phyloP scores from a whole-genome alignment of 2,329 filamentous ascomycete genomes.

The Penicillium glabrum region DNA sequence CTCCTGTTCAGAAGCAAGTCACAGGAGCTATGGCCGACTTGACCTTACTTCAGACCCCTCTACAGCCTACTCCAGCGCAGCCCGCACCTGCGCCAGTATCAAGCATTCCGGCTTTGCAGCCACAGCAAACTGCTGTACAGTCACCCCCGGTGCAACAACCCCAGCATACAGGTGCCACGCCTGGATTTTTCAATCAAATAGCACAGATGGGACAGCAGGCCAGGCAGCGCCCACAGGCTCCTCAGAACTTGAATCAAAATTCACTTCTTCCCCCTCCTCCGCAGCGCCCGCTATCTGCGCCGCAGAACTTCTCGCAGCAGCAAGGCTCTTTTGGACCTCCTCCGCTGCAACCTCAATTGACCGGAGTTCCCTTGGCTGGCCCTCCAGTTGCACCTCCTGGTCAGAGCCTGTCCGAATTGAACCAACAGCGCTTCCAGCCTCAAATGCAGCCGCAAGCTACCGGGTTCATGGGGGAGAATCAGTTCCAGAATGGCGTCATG shows the following conservation, averaged over 20 bases:
- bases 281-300: constrained; percentile 79
- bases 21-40: constrained; percentile 71
- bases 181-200: constrained; percentile 53
- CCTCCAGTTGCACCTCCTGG: constrained; percentile 67
- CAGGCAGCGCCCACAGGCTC: constrained; percentile 70
- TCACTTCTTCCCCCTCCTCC: constrained; percentile 76
- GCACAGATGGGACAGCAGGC: constrained; percentile 36
- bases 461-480: constrained; percentile 52
- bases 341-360: constrained; percentile 80
- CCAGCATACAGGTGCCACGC: constrained; percentile 46
- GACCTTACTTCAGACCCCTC: constrained; percentile 60
- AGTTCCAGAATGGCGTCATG: constrained; percentile 40
- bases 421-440: constrained; percentile 64
- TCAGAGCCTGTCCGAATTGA: constrained; percentile 74
- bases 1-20: constrained; percentile 40
- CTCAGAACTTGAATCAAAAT: constrained; percentile 60
- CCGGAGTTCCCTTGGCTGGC: constrained; percentile 62
- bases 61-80: constrained; percentile 54
- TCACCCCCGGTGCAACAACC: constrained; percentile 36
- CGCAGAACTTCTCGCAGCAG: constrained; percentile 71
- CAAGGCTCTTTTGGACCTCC: constrained; percentile 71
- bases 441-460: constrained; percentile 63
- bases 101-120: constrained; percentile 41
- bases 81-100: constrained; percentile 50
- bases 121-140: constrained; percentile 44